Evolutionary conservation across 768 basidiomycete species (phyloP), one percentile per base, ranked within the genome.

Genomic region (Phlegmacium glaucopus): DNA sequence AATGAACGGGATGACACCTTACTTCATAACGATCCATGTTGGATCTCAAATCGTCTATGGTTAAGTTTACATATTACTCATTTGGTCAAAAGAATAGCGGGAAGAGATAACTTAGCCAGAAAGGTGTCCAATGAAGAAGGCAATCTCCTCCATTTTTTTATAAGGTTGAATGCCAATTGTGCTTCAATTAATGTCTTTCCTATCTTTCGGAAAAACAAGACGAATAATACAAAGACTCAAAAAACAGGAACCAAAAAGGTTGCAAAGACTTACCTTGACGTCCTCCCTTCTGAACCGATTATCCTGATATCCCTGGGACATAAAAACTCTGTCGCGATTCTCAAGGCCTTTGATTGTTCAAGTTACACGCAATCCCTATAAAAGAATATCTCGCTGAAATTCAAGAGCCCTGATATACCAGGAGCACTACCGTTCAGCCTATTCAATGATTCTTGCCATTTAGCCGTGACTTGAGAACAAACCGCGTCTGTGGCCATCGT

Each of bases 371-470:
- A 30, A 49, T 29, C 15, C n/a, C 25, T 9, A 25, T 7, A 9
- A 25, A 6, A 15, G 9, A 13, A 15, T 15, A 83, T 86, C 66
- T 82, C 74, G 53, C 82, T 84, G 61, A 84, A 85, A 6, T 68
- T 65, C 61, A 88, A 68, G 13, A 87, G 70, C 8, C 85, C 85
- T 9, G 79, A 68, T 47, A 87, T 84, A 8, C 84, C 85, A 30
- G 75, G 75, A 29, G 78, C 71, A 11, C 68, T 63, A 22, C 74
- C 70, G 57, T 87, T 87, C 40, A 87, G 67, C 12, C 81, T 76
- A n/a, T 71, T 64, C 59, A 87, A 87, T 2, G 81, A 73, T 15
- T 85, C 81, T 50, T 84, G 80, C 84, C 85, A 87, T 68, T 85
- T 84, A 3, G 82, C 69, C 13, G 79, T 75, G 9, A 86, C 81